Conservation (phyloP, 2,329 filamentous ascomycete genomes). For the Pseudogymnoascus sp. region DNA sequence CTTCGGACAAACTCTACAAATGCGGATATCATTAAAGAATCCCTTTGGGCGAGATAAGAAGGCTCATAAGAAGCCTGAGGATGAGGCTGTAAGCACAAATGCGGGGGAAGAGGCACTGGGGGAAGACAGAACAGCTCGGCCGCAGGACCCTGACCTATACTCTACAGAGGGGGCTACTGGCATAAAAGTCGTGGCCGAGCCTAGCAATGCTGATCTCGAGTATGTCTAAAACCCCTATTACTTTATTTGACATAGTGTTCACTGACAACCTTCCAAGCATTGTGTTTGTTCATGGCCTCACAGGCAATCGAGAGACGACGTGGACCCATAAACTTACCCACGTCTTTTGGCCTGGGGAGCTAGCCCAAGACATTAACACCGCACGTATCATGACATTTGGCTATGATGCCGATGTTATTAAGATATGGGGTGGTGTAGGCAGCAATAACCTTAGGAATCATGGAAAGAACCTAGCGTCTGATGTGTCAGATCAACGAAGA, state of each 20-base stretch:
- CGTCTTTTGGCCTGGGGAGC: slow-evolving; percentile 13
- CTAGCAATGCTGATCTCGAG: slow-evolving; percentile 11
- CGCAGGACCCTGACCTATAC: slow-evolving; percentile 6
- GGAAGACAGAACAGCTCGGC: not conserved
- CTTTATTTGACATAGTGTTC: not conserved
- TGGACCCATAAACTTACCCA: slow-evolving; percentile 28
- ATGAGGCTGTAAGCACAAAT: not conserved
- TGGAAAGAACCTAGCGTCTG: slow-evolving; percentile 15
- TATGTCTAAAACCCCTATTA: not conserved
- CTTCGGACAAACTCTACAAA: not conserved
- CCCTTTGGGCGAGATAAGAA: not conserved
- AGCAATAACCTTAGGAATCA: slow-evolving; percentile 14
- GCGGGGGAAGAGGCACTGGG: not conserved
- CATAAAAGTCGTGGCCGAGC: slow-evolving; percentile 14
- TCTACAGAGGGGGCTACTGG: slow-evolving; percentile 12
- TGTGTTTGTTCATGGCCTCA: slow-evolving; percentile 37
- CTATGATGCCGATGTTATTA: slow-evolving; percentile 10
- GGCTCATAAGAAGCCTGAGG: not conserved
- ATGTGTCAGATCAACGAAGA: slow-evolving; percentile 12
- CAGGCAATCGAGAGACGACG: slow-evolving; percentile 33
- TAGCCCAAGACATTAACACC: slow-evolving; percentile 13
- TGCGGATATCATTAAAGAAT: not conserved
- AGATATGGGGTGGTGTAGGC: slow-evolving; percentile 12
- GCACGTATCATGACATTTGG: slow-evolving; percentile 3
- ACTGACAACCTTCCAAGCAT: slow-evolving; percentile 19